phyloP scores from a whole-genome alignment of 352 stramenopile species.

The Phytophthora capsici region DNA sequence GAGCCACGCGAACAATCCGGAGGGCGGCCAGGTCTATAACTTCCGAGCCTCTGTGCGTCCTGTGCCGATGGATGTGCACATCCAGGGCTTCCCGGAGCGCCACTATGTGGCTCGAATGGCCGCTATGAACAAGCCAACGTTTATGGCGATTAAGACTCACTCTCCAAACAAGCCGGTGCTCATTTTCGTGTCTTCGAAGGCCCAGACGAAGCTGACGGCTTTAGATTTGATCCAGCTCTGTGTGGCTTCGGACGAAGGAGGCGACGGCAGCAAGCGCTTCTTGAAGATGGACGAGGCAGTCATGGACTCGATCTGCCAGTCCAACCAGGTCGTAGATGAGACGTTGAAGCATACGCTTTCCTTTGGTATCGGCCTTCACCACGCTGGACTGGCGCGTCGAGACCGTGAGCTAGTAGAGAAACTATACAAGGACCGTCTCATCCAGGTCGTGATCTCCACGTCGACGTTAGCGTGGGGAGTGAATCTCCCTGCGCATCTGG shows the following conservation, averaged over 20 bases:
- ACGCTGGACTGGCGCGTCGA: conserved; percentile 87
- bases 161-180: conserved; percentile 94
- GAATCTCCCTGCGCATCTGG: conserved; percentile 97
- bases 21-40: conserved; percentile 90
- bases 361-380: conserved; percentile 98
- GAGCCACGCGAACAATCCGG: conserved; percentile 37
- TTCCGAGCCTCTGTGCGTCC: conserved; percentile 96
- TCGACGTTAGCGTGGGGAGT: conserved; percentile 95
- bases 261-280: conserved; percentile 94
- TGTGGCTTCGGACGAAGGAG: conserved; percentile 66
- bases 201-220: conserved; percentile 97
- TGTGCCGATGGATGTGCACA: conserved; percentile 96
- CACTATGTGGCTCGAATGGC: conserved; percentile 98
- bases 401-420: conserved; percentile 98
- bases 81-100: conserved; percentile 96
- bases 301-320: conserved; percentile 88
- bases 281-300: conserved; percentile 92
- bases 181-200: conserved; percentile 98
- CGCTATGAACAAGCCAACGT: conserved; percentile 99
- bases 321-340: conserved; percentile 88
- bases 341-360: conserved; percentile 95
- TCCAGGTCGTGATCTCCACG: conserved; percentile 95
- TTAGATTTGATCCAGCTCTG: conserved; percentile 97
- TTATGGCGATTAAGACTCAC: conserved; percentile 96
- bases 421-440: conserved; percentile 96